Evolutionary conservation across 2,329 filamentous ascomycete species (phyloP), one percentile per base, ranked within the genome.

Genomic region (Cladosporium halotolerans): DNA sequence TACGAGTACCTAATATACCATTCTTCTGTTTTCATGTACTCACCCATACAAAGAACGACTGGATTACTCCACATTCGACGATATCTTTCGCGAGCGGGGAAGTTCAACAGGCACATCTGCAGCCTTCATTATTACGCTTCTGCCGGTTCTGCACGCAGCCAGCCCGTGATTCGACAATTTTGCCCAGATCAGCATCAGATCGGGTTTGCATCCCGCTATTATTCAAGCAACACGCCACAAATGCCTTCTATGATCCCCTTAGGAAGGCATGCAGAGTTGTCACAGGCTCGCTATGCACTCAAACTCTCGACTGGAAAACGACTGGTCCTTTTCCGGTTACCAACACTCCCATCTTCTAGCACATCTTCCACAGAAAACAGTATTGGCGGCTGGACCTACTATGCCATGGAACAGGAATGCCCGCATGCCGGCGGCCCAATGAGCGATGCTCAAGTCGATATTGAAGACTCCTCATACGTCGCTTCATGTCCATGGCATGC

Each of bases 401-500:
- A 57, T 48, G 55, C 55, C 9, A 57, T 57, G 55, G 52, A 57
- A 45, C 43, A 51, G 36, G 52, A 52, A 41, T 57, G 55, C 34
- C 55, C 55, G 14, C 55, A 57, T 32, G 52, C 55, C 14, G 55
- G 55, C 10, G 55, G 55, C 7, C 55, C 55, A 9, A 57, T 57
- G 55, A 52, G 47, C 31, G 52, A 57, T 33, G 46, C 55, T 14
- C 55, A 57, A 18, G 52, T 57, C 36, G 55, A 57, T 33, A 54
- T 57, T 34, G 55, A 57, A 38, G 52, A 57, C 31, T 57, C 55
- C 6, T 51, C 52, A 8, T 57, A 57, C 32, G 46, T 57, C n/a
- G 55, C 55, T 9, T 55, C 52, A 11, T 57, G 55, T 45, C 55
- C 55, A 10, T 57, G 55, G 55, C 55, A 57, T 38, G 55, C 55